Evolutionary conservation across 306 rosid genomes (phyloP).

Genomic region (Quercus gilva): DNA sequence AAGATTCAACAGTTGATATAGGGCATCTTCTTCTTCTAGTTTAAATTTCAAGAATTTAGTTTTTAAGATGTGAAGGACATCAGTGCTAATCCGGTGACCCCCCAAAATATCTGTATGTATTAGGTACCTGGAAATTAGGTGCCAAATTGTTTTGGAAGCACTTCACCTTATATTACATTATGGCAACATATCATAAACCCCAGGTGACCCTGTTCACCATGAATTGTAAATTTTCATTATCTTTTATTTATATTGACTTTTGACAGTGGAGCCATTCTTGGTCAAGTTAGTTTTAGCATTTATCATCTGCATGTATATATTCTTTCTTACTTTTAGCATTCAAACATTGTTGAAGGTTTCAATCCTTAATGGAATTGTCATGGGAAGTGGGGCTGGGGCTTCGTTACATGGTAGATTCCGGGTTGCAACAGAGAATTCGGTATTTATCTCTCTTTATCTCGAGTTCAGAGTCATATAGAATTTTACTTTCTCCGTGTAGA

Average conservation of each 20-base stretch:
- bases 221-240: neutral
- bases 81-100: no score
- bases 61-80: no score
- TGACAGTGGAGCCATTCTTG: neutral
- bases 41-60: no score
- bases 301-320: neutral
- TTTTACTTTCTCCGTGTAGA: no score
- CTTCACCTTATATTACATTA: conserved; percentile 65
- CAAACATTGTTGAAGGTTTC: conserved; percentile 65
- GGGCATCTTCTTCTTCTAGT: neutral
- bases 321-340: conserved; percentile 16
- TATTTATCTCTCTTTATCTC: neutral
- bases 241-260: neutral
- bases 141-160: conserved; percentile 50
- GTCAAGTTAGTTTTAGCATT: neutral
- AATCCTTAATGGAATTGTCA: conserved; percentile 83
- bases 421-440: conserved; percentile 85
- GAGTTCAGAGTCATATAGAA: no score
- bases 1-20: neutral
- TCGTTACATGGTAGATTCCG: conserved; percentile 88
- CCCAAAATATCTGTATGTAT: conserved; percentile 8
- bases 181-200: conserved; percentile 86
- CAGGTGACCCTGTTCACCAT: conserved; percentile 52
- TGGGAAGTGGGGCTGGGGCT: conserved; percentile 98
- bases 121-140: conserved; percentile 77